phyloP scores from a whole-genome alignment of 306 rosid species.

The Rosa chinensis region DNA sequence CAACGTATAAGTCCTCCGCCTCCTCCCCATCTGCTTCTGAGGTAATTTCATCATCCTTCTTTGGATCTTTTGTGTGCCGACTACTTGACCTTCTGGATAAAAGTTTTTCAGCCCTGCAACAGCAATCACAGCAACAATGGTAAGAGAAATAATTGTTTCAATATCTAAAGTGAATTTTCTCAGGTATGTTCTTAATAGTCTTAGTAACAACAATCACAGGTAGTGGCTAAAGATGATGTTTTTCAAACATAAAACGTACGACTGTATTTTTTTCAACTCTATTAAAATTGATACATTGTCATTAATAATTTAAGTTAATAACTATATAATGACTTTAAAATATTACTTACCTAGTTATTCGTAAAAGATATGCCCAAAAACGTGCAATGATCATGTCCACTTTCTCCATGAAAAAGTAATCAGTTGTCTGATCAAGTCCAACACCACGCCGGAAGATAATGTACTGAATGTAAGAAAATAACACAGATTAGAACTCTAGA shows the following conservation, averaged over 20 bases:
- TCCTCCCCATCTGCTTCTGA: conserved; percentile 41
- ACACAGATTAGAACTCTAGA: conserved; percentile 7
- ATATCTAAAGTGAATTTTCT: background rate
- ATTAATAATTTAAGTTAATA: background rate
- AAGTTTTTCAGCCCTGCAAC: conserved; percentile 73
- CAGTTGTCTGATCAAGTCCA: conserved; percentile 77
- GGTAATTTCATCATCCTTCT: conserved; percentile 50
- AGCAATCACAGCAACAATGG: conserved; percentile 8
- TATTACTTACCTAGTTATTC: conserved; percentile 56
- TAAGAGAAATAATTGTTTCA: background rate
- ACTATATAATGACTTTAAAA: background rate
- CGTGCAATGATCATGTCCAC: conserved; percentile 86
- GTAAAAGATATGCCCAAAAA: conserved; percentile 73
- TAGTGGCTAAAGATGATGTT: background rate
- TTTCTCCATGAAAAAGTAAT: conserved; percentile 87
- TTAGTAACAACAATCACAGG: conserved; percentile 2
- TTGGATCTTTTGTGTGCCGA: conserved; percentile 43
- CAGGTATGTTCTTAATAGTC: background rate
- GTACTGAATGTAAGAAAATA: conserved; percentile 53
- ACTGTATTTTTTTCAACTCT: background rate
- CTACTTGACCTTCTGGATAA: conserved; percentile 50
- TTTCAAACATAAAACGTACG: background rate
- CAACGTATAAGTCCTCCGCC: conserved; percentile 59
- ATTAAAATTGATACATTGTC: background rate
- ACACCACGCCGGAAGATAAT: conserved; percentile 87